These are phyloP conservation scores for Amaranthus hypochondriacus DNA, from an alignment of 148 eudicot genomes.

Conservation along the genomic window DNA sequence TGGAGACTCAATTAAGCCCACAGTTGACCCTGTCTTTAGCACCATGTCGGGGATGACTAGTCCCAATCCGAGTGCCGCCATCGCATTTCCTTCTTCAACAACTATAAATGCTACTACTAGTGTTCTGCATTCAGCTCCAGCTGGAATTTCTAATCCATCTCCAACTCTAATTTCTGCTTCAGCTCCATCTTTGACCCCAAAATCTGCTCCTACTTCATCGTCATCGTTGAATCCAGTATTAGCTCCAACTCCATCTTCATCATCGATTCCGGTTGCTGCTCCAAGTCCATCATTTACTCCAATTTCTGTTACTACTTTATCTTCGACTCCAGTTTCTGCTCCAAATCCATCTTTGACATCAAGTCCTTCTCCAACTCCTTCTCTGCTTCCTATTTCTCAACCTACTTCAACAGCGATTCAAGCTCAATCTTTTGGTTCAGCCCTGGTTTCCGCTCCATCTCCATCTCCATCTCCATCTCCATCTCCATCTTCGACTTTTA, in stretches of 20 bases:
- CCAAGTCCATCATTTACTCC: background rate
- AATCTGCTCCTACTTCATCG: too few relatives aligned
- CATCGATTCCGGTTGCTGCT: background rate
- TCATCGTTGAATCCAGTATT: too few relatives aligned
- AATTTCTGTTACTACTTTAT: background rate
- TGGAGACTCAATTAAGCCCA: constrained; percentile 35
- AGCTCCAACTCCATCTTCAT: background rate
- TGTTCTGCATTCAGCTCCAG: constrained; percentile 2
- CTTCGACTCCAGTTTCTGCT: background rate
- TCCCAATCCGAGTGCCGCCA: constrained; percentile 10
- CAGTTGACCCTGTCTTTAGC: constrained; percentile 28
- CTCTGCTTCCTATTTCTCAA: too few relatives aligned
- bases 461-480: background rate
- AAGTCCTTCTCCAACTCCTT: background rate
- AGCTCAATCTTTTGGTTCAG: background rate
- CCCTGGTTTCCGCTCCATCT: background rate
- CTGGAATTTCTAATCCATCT: background rate
- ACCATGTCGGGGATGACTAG: constrained; percentile 20
- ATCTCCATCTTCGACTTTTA: background rate
- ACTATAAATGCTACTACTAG: constrained; percentile 5
- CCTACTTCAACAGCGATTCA: background rate
- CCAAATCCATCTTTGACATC: background rate
- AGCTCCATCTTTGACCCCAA: too few relatives aligned
- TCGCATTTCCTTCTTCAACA: constrained; percentile 1
- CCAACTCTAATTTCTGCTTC: background rate